Evolutionary conservation across 805 yeast species (phyloP), one percentile per base, ranked within the genome.

Genomic region (Starmerella vaccinii): DNA sequence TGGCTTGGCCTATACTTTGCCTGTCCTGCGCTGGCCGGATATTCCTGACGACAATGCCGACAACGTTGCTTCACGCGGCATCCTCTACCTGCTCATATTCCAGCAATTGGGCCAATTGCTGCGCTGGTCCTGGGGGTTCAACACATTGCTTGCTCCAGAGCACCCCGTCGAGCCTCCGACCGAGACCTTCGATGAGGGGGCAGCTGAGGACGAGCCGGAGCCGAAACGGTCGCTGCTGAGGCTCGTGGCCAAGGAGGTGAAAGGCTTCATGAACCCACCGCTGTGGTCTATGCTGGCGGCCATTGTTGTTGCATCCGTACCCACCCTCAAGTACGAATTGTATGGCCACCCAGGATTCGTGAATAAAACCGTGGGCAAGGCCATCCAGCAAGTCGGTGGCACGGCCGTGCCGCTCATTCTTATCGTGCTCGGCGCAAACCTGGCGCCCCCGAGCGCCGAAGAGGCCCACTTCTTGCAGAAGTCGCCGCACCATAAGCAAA

Each of bases 71-170:
- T 74, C 80, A 2, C 70, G 84, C 26, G 84, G 83, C 35, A 74
- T 79, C 42, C 63, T 79, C 46, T 79, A 79, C 63, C 68, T 79
- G 54, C 65, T 79, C 54, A 76, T 79, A 27, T 79, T 79, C 65
- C 83, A 80, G 68, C 84, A 79, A 63, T 69, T 79, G 57, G 84
- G 84, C 39, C 84, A 80, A 65, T 70, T 79, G 56, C 67, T 80
- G 49, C 69, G 84, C 38, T 79, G 84, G 84, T 76, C 82, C 3
- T 80, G 84, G 83, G 84, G 84, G n/a, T 78, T 74, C 65, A 77
- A 80, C 60, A 77, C 74, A 9, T 66, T 79, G 49, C 66, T 79
- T 49, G 70, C 80, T 27, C 75, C 72, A 15, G 57, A 46, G 24
- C 35, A 9, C 13, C 21, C 27, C 13, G 35, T 16, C 12, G 46